Evolutionary conservation across 202 grass and related monocot species (phyloP), one percentile per base, ranked within the genome.

Genomic region (Cymbopogon flexuosus): DNA sequence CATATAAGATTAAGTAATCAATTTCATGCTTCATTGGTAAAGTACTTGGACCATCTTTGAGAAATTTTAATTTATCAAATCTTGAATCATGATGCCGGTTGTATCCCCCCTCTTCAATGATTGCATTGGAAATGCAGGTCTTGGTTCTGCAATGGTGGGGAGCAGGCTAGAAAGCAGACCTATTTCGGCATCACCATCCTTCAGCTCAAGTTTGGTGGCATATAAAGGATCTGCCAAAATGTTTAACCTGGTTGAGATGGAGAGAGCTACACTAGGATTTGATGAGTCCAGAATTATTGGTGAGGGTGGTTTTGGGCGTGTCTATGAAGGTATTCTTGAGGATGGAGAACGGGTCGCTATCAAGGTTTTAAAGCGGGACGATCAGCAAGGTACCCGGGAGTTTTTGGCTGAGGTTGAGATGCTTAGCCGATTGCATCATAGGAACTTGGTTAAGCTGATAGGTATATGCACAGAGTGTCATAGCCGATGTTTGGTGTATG

Each of bases 351-450:
- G 57, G 39, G 85, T 91, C 79, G 96, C 96, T 59, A 69, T 99
- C 67, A 99, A 99, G 84, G 84, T 99, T 82, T 85, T 96, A 65
- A 99, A 99, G 85, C 79, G 96, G 72, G 89, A 93, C 52, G 96
- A 96, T 15, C 96, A 87, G 63, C 93, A 99, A 81, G 96, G 90
- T 80, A 88, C 87, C 57, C 84, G 93, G 18, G 96, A 96, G 80
- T 96, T 99, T 72, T 91, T 99, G 73, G 93, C 96, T 24, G 96
- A 99, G 90, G 93, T 96, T 75, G 96, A 99, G 89, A 99, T 99
- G 96, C 88, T 99, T 83, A 96, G 96, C 75, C 87, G 96, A 59
- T 89, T 99, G 77, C 96, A 99, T 80, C 96, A 99, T 52, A 94
- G 89, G 60, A 99, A 99, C 81, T 87, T 99, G 83, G 91, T 99